Evolutionary conservation across 2,329 filamentous ascomycete species (phyloP).

Genomic region (Xylaria sp.): DNA sequence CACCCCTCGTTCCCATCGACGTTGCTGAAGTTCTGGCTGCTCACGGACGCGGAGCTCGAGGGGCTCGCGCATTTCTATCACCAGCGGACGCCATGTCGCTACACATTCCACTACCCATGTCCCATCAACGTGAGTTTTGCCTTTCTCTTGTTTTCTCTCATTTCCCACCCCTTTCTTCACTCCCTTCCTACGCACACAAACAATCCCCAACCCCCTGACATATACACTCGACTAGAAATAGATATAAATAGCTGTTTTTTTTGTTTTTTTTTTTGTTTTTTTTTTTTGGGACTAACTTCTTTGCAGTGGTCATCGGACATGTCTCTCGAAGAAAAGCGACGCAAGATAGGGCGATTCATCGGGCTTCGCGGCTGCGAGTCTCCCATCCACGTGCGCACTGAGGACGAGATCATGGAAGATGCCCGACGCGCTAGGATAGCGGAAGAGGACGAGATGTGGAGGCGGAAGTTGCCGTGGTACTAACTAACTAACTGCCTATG

Average conservation of each 20-base stretch:
- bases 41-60: constrained; percentile 77
- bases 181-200: background rate
- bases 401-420: constrained; percentile 40
- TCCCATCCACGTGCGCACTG: constrained; percentile 53
- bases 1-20: constrained; percentile 73
- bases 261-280: too few species aligned
- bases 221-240: background rate
- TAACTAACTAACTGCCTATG: constrained; percentile 12
- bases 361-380: constrained; percentile 72
- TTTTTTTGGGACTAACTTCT: too few species aligned
- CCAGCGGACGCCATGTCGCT: constrained; percentile 68
- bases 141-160: background rate
- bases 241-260: too few species aligned
- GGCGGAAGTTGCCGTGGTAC: constrained; percentile 58
- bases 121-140: constrained; percentile 59
- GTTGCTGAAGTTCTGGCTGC: constrained; percentile 77
- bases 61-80: constrained; percentile 77
- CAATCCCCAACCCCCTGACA: background rate
- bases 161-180: background rate
- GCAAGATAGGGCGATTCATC: constrained; percentile 78
- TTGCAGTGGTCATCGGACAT: constrained; percentile 62
- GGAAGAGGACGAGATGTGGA: constrained; percentile 60
- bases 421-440: constrained; percentile 40
- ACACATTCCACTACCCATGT: constrained; percentile 71
- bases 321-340: constrained; percentile 72